Evolutionary conservation across 2,329 filamentous ascomycete species (phyloP).

Genomic region (Pseudogymnoascus pannorum): DNA sequence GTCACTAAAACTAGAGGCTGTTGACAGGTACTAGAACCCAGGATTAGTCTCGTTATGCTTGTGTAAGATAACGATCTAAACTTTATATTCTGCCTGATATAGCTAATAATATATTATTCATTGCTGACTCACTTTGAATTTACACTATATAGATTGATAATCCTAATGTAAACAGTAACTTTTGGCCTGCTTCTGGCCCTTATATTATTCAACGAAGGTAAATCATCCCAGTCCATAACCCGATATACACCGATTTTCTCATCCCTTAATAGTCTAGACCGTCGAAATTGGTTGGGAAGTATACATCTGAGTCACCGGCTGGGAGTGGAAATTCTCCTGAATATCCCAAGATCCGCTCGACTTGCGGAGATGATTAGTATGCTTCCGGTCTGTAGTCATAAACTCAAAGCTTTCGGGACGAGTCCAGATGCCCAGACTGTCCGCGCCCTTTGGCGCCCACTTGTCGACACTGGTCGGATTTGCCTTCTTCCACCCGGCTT

Average conservation of each 20-base stretch:
- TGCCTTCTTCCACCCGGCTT: constrained; percentile 16
- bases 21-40: no score
- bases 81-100: no score
- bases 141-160: neutral
- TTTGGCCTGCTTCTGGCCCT: neutral
- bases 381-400: constrained; percentile 12
- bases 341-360: constrained; percentile 10
- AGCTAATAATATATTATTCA: no score
- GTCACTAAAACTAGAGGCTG: no score
- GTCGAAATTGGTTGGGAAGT: neutral
- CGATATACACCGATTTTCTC: neutral
- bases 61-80: no score
- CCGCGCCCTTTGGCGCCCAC: constrained; percentile 15
- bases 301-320: neutral
- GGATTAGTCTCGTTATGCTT: no score
- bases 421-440: constrained; percentile 15
- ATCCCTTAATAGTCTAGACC: neutral
- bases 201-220: neutral
- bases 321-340: neutral
- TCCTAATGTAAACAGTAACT: neutral
- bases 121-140: neutral
- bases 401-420: constrained; percentile 16
- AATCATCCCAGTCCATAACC: neutral
- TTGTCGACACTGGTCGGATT: constrained; percentile 14
- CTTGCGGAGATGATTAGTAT: constrained; percentile 17